phyloP scores from a whole-genome alignment of 768 basidiomycete genomes.

The Russula olivacea region DNA sequence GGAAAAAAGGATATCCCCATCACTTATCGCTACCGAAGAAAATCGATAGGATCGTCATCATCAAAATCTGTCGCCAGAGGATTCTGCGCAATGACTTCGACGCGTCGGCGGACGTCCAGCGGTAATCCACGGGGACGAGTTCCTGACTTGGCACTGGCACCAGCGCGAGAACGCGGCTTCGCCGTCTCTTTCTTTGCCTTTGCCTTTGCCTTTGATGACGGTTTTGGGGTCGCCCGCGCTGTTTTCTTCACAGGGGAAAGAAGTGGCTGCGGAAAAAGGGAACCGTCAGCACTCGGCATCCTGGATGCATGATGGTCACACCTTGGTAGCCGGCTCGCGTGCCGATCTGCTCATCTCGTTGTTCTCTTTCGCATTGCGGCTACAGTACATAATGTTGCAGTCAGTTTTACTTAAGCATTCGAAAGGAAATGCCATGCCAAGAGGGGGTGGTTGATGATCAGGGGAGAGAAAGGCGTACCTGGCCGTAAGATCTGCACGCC shows the following conservation, averaged over 20 bases:
- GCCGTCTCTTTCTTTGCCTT: too few species aligned
- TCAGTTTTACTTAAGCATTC: not conserved
- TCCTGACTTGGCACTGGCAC: not conserved
- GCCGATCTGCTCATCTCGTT: not conserved
- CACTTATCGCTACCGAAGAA: slow-evolving; percentile 7
- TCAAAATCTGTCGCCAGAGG: not conserved
- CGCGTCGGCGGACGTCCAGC: slow-evolving; percentile 6
- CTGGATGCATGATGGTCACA: not conserved
- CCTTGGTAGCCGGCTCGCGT: not conserved
- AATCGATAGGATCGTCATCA: slow-evolving; percentile 21
- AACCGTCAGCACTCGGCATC: not conserved
- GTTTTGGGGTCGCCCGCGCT: not conserved
- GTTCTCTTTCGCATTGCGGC: slow-evolving; percentile 10
- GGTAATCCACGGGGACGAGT: slow-evolving; percentile 10
- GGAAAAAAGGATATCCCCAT: not conserved
- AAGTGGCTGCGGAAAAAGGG: not conserved
- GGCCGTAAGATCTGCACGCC: not conserved
- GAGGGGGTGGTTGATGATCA: too few species aligned
- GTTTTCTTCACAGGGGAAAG: slow-evolving; percentile 3
- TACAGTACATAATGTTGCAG: not conserved
- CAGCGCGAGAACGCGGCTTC: not conserved
- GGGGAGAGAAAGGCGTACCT: not conserved
- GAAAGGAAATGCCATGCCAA: not conserved
- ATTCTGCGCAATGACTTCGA: slow-evolving; percentile 4
- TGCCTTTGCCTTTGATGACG: not conserved